Evolutionary conservation across 495 filamentous ascomycete genomes (phyloP).

Genomic region (Podospora anserina): DNA sequence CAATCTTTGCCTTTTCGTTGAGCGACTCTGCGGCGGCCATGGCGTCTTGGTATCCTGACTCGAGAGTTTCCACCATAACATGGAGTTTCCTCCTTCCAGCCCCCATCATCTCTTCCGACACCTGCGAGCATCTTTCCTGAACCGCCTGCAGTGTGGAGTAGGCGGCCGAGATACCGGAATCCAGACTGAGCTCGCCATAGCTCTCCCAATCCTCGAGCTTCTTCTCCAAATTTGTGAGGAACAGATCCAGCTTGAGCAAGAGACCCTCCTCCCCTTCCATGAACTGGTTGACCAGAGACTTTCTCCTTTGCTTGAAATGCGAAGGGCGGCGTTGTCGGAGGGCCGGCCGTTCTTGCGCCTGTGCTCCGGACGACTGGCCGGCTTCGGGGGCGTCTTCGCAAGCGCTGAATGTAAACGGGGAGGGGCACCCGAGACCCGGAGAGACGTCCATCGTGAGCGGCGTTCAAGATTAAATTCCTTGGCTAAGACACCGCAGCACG

Average conservation of each 20-base stretch:
- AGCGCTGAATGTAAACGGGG: constrained; percentile 36
- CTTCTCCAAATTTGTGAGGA: constrained; percentile 82
- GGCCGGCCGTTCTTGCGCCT: constrained; percentile 28
- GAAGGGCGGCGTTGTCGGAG: constrained; percentile 59
- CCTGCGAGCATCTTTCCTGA: constrained; percentile 78
- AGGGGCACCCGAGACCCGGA: constrained; percentile 32
- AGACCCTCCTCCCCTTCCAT: constrained; percentile 61
- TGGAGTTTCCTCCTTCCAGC: constrained; percentile 79
- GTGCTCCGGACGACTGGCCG: constrained; percentile 33
- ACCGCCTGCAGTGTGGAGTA: constrained; percentile 85
- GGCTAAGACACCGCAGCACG: not conserved
- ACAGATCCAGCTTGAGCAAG: constrained; percentile 69
- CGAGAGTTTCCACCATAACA: constrained; percentile 91
- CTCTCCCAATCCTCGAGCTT: constrained; percentile 84
- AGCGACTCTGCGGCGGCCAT: constrained; percentile 79
- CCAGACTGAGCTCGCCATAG: constrained; percentile 79
- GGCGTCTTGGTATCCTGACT: constrained; percentile 84
- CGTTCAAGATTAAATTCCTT: not conserved
- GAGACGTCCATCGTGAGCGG: constrained; percentile 28
- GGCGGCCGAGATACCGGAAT: constrained; percentile 74
- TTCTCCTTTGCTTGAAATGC: constrained; percentile 54
- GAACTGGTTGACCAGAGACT: constrained; percentile 64
- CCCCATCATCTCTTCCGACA: constrained; percentile 87
- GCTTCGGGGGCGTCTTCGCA: constrained; percentile 34
- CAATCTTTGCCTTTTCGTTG: constrained; percentile 85